A percentile compares a stretch with the other conserved stretches of the same genome.
These are phyloP conservation scores for Wallacemonas sp. DNA, from an alignment of 208 protist genomes.

Conservation along the genomic window DNA sequence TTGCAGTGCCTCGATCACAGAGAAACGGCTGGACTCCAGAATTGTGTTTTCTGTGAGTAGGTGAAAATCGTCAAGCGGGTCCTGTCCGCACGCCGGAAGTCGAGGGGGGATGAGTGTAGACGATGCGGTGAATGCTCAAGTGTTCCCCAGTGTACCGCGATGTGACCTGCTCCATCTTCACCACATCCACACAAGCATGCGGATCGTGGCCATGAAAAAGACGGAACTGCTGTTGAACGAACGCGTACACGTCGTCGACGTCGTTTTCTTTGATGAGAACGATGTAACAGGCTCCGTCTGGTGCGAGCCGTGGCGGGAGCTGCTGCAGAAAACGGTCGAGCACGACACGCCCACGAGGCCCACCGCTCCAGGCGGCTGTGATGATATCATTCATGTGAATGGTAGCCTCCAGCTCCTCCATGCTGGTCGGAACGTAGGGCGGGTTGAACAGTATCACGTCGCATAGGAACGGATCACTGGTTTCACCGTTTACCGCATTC, in stretches of 20 bases:
- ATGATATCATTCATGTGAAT: slow-evolving; percentile 50
- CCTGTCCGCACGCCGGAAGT: too few relatives aligned
- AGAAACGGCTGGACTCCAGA: too few relatives aligned
- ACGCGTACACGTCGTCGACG: slow-evolving; percentile 45
- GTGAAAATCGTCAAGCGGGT: too few relatives aligned
- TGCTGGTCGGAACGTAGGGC: slow-evolving; percentile 85
- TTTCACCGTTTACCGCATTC: too few relatives aligned
- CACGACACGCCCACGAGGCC: slow-evolving; percentile 76
- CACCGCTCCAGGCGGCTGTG: slow-evolving; percentile 85
- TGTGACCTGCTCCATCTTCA: slow-evolving; percentile 36
- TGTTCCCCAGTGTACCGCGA: slow-evolving; percentile 87
- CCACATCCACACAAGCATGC: slow-evolving; percentile 3
- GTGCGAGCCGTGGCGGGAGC: slow-evolving; percentile 51
- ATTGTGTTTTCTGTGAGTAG: too few relatives aligned
- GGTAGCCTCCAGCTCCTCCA: slow-evolving; percentile 69
- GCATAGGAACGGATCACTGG: slow-evolving; percentile 30
- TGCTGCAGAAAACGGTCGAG: slow-evolving; percentile 70
- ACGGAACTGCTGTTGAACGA: slow-evolving; percentile 38
- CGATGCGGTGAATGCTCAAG: slow-evolving; percentile 64
- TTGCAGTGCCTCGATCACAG: too few relatives aligned
- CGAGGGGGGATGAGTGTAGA: too few relatives aligned
- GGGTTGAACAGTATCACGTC: slow-evolving; percentile 89
- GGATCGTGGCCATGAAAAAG: slow-evolving; percentile 9
- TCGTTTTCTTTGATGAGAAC: slow-evolving; percentile 85
- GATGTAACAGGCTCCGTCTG: slow-evolving; percentile 54